Base-by-base conservation (phyloP, 2,329 filamentous ascomycete species). In the Penicillium fuscoglaucum region DNA sequence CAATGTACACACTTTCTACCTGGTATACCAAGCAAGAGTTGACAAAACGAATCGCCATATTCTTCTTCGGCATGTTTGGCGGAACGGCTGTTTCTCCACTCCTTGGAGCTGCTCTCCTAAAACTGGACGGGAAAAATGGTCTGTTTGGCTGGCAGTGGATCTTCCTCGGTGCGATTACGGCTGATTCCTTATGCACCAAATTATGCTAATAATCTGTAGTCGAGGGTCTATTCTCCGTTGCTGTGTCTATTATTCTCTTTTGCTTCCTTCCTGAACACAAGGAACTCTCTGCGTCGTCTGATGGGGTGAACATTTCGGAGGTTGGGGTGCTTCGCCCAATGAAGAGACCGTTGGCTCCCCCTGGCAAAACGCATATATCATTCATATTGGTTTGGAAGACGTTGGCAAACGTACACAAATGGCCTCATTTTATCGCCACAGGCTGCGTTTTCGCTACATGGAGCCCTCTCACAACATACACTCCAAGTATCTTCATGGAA, bases 41-140 rank as follows among this genome's bases (percentile, higher is more conserved):
- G 1, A 77, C 78, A 0, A 78, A 77, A 52, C 72, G 81, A 17
- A 76, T 83, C 7, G 79, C 81, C 1, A 63, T 83, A 0, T 79
- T 83, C 57, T 84, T 83, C 66, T 81, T 83, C 44, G 81, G 81
- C 10, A 83, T 83, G 76, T 82, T 83, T 58, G 76, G 80, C 0
- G 81, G 80, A 0, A 80, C 80, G 24, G 80, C 81, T 0, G 71
- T 83, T 1, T 80, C 78, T 28, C 79, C 80, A 0, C 70, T 83
- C 1, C 68, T 84, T 4, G 81, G 79, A 0, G 79, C 79, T 8
- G 80, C 76, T 0, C 78, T 83, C 8, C 63, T 83, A 7, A 79
- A 74, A 52, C 70, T 83, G 19, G 75, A 79, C 21, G 77, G 76
- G 0, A 59, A 64, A 12, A 63, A 72, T 2, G 78, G 78, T 0